Evolutionary conservation across 2,329 filamentous ascomycete genomes (phyloP).

Genomic region (Pestalotiopsis sp.): DNA sequence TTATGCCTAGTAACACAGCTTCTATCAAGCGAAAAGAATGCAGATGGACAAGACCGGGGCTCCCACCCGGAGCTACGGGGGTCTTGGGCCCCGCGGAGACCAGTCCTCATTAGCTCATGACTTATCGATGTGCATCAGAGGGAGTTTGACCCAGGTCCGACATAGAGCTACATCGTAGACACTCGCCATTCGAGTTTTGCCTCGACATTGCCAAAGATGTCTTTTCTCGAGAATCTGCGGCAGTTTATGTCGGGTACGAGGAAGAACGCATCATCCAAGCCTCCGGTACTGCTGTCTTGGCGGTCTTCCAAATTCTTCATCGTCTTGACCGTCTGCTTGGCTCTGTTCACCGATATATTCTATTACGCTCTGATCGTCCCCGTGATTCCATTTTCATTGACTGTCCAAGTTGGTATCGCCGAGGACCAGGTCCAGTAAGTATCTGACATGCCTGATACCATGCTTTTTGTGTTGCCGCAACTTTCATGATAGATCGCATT

Average conservation of each 20-base stretch:
- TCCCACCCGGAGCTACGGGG: background rate
- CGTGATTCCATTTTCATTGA: constrained; percentile 71
- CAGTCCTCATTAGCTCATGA: background rate
- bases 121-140: background rate
- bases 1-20: background rate
- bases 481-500: too few species aligned
- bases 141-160: background rate
- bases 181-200: background rate
- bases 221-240: constrained; percentile 17
- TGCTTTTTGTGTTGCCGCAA: too few species aligned
- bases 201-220: constrained; percentile 18
- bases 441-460: background rate
- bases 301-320: constrained; percentile 45
- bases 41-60: background rate
- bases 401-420: constrained; percentile 54
- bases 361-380: constrained; percentile 69
- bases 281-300: constrained; percentile 36
- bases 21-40: background rate
- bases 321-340: constrained; percentile 34
- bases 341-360: constrained; percentile 58
- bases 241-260: constrained; percentile 34
- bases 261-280: constrained; percentile 26
- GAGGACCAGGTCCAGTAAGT: constrained; percentile 52
- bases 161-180: background rate
- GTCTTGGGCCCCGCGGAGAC: background rate